Base-by-base conservation (phyloP, 176 grass and related monocot genomes). In the Saccharum officinarum region DNA sequence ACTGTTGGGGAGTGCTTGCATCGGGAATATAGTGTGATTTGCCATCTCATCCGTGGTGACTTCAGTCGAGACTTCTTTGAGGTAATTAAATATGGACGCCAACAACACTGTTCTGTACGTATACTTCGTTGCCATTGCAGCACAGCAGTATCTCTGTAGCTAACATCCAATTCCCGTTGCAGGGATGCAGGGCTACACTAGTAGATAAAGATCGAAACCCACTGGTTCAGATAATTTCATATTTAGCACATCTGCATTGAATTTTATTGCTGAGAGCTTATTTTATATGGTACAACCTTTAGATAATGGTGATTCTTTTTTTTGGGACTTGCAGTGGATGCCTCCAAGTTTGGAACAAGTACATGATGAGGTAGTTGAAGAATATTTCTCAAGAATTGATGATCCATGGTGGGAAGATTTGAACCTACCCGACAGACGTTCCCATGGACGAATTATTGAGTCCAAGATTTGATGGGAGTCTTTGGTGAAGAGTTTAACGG, bases 121-220 rank as follows among this genome's bases (percentile, higher is more conserved):
- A 14, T 80, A 54, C 42, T 36, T 80, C 4, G 0, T 23, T 2
- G 7, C 67, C 17, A 49, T 23, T 22, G 5, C 6, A 6, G 5
- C 6, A 6, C 1, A 12, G 11, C 9, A 39, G 18, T 25, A 10
- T 36, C 39, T 68, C 6, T n/a, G 9, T 80, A 55, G 44, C 25
- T 78, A 41, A 83, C 65, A 73, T 84, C 5, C 37, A 77, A 67
- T 80, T 87, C 4, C 36, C 44, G 1, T 86, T 80, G 47, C 87
- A 98, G 93, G 96, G 96, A 72, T 89, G 89, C 67, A 87, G 93
- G 45, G 96, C 96, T 73, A 94, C 94, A 85, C 82, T 98, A 61
- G 55, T 94, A 66, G 93, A 94, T 62, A 98, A 94, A 78, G 93
- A 98, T 79, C 89, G 68, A 84, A 94, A 94, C 17, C 96, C 93